Conservation (phyloP, 768 basidiomycete species). For the Lentinula edodes region DNA sequence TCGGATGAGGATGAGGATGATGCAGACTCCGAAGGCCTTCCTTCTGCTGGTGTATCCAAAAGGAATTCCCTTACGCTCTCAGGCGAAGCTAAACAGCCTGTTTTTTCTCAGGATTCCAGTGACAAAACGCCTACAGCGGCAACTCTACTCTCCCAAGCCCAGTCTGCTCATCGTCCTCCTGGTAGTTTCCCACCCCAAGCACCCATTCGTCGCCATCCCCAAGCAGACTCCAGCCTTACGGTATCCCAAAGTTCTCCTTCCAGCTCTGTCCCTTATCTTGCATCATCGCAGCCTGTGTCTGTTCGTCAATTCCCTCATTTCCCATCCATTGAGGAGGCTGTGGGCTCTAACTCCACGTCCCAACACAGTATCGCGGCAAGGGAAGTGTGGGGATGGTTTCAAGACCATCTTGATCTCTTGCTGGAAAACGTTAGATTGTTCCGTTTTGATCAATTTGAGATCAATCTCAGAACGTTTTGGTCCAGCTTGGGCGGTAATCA, state of each 20-base stretch:
- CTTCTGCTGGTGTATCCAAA: conserved; percentile 60
- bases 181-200: conserved; percentile 64
- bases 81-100: conserved; percentile 52
- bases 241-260: conserved; percentile 56
- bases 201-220: conserved; percentile 70
- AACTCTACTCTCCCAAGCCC: conserved; percentile 70
- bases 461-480: conserved; percentile 86
- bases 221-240: conserved; percentile 48
- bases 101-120: conserved; percentile 60
- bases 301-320: conserved; percentile 78
- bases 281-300: conserved; percentile 49
- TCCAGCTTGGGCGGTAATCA: conserved; percentile 64
- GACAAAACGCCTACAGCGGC: conserved; percentile 87
- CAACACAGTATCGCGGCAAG: conserved; percentile 74
- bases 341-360: conserved; percentile 68
- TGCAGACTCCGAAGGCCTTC: conserved; percentile 70
- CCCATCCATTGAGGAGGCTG: conserved; percentile 82
- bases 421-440: conserved; percentile 72
- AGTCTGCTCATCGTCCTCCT: conserved; percentile 56
- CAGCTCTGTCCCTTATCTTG: conserved; percentile 40
- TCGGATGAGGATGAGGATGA: conserved; percentile 83
- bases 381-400: conserved; percentile 91
- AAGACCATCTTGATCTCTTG: conserved; percentile 81
- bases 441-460: conserved; percentile 87
- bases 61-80: conserved; percentile 67